Conservation (phyloP, 495 filamentous ascomycete species). For the Neurospora sp. region DNA sequence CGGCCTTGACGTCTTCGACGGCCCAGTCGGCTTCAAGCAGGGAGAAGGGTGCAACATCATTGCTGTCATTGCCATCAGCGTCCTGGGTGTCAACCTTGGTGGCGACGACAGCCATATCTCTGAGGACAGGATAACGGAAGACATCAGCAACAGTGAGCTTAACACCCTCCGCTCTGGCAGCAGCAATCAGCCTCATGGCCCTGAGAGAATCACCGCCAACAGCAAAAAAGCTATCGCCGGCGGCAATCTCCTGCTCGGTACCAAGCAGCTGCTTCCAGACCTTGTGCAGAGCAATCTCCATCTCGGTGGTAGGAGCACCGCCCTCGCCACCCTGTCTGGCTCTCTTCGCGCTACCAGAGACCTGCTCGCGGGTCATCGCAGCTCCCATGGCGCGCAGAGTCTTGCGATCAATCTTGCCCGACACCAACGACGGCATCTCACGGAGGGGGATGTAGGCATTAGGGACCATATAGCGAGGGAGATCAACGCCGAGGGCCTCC, state of each 20-base stretch:
- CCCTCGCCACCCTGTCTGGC: conserved; percentile 5
- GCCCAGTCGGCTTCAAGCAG: conserved; percentile 19
- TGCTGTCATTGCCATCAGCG: background rate
- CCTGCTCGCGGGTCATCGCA: conserved; percentile 22
- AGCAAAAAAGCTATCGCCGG: conserved; percentile 40
- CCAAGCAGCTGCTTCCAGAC: conserved; percentile 25
- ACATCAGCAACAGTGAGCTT: conserved; percentile 35
- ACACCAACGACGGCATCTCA: conserved; percentile 44
- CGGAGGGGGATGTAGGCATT: conserved; percentile 48
- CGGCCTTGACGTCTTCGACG: conserved; percentile 11
- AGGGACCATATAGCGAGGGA: conserved; percentile 51
- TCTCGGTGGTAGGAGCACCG: conserved; percentile 14
- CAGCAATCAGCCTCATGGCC: conserved; percentile 44
- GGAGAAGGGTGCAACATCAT: conserved; percentile 17
- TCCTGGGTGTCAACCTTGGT: background rate
- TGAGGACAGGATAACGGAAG: conserved; percentile 29
- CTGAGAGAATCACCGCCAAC: conserved; percentile 44
- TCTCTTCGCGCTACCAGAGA: conserved; percentile 15
- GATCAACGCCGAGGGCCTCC: conserved; percentile 23
- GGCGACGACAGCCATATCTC: conserved; percentile 27
- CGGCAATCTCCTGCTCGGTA: conserved; percentile 13
- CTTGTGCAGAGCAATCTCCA: conserved; percentile 18
- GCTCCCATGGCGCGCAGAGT: conserved; percentile 34
- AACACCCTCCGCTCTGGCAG: conserved; percentile 25
- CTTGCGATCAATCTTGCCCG: conserved; percentile 53